phyloP scores from a whole-genome alignment of 2,329 filamentous ascomycete species.

The Aspergillus sp. region DNA sequence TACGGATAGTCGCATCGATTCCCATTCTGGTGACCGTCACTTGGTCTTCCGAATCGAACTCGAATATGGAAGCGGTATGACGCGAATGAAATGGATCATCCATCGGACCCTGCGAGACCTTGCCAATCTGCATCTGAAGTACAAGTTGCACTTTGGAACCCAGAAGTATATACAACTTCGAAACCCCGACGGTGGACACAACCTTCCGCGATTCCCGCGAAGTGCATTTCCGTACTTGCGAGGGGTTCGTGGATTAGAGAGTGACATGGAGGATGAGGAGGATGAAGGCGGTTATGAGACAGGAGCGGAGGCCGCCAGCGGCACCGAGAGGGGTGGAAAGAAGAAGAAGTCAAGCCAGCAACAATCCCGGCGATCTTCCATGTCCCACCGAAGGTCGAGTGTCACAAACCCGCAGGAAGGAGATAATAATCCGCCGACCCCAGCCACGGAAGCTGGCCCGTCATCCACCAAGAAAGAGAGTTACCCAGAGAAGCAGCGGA shows the following conservation, averaged over 20 bases:
- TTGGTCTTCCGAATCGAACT: constrained; percentile 84
- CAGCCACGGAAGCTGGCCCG: constrained; percentile 15
- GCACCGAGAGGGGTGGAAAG: constrained; percentile 52
- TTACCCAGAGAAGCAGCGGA: constrained; percentile 75
- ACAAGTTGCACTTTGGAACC: constrained; percentile 77
- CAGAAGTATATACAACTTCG: constrained; percentile 70
- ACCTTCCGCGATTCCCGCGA: constrained; percentile 82
- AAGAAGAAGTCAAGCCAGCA: constrained; percentile 37
- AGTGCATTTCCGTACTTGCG: constrained; percentile 85
- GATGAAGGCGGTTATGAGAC: constrained; percentile 41
- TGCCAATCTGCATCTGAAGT: constrained; percentile 83
- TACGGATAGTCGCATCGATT: constrained; percentile 66
- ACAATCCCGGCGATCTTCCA: constrained; percentile 43
- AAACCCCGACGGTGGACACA: constrained; percentile 57
- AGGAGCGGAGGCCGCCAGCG: constrained; percentile 59
- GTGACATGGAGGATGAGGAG: constrained; percentile 66
- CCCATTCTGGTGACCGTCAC: constrained; percentile 55
- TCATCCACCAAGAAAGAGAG: constrained; percentile 39
- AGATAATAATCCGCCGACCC: constrained; percentile 11
- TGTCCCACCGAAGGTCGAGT: constrained; percentile 54
- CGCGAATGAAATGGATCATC: constrained; percentile 94
- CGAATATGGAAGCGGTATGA: constrained; percentile 91
- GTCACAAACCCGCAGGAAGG: constrained; percentile 33
- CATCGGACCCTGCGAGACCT: constrained; percentile 82
- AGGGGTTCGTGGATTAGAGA: constrained; percentile 68